A percentile compares a stretch with the other conserved stretches of the same genome.
These are phyloP conservation scores for Xylariaceae sp. DNA, from an alignment of 2,329 filamentous ascomycete genomes.

Conservation along the genomic window DNA sequence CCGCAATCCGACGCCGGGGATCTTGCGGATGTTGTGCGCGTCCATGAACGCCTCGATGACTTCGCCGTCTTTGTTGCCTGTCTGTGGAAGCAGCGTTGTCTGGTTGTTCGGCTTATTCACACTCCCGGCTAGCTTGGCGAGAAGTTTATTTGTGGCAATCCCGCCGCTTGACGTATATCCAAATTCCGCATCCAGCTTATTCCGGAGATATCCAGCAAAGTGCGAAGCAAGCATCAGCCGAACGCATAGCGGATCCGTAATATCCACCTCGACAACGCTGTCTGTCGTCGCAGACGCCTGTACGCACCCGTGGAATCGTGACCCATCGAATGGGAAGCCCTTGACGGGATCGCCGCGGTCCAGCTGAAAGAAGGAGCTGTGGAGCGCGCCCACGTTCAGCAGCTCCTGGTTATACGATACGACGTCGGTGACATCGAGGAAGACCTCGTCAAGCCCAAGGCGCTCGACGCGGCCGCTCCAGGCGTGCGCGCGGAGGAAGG, in stretches of 20 bases:
- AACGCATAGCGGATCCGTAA: constrained; percentile 43
- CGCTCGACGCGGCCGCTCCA: constrained; percentile 78
- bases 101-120: constrained; percentile 83
- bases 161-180: constrained; percentile 87
- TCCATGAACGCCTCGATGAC: constrained; percentile 69
- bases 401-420: constrained; percentile 74
- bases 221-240: constrained; percentile 76
- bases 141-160: constrained; percentile 79
- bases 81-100: constrained; percentile 68
- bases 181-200: constrained; percentile 66
- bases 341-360: constrained; percentile 66
- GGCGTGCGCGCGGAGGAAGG: constrained; percentile 65
- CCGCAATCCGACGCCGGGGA: constrained; percentile 83
- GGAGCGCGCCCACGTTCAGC: constrained; percentile 62
- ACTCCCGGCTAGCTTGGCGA: constrained; percentile 80
- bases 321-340: constrained; percentile 79
- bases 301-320: constrained; percentile 59
- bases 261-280: constrained; percentile 17
- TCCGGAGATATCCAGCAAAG: constrained; percentile 69
- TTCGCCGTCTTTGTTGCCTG: constrained; percentile 47
- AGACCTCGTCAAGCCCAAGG: constrained; percentile 88
- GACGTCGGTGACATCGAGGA: constrained; percentile 80
- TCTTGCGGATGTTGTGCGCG: constrained; percentile 66
- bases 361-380: constrained; percentile 74
- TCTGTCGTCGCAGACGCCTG: constrained; percentile 21